Base-by-base conservation (phyloP, 140 eudicot species). In the Flaveria floridana region DNA sequence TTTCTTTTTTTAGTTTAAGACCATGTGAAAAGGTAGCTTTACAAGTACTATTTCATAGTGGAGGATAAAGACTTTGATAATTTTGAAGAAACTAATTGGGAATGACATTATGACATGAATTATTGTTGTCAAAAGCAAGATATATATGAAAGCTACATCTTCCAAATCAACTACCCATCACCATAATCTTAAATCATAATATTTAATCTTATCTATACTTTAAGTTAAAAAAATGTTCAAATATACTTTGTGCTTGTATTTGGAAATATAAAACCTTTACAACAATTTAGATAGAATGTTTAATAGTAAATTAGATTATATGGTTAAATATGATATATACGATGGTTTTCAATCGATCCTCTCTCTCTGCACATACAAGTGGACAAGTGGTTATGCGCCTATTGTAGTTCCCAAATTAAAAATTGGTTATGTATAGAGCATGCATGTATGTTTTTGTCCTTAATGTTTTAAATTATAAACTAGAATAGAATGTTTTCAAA, bases 11-110 rank as follows among this genome's bases (percentile, higher is more conserved):
- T 62, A 48, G 73, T 59, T 48, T 30, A 68, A 58, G 77, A 63
- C 80, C 84, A 80, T 75, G 84, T 80, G 80, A 75, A 75, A 74
- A 51, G 77, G 68, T 75, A 21, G 80, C 84, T 74, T 80, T 80
- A 75, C 84, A 68, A 80, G 84, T 80, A 80, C 77, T 42, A 68
- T 58, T 74, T 59, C 68, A 30, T 68, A 75, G 80, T 74, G 84
- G 80, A 41, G 76, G 72, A 16, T 63, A 71, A 71, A 78, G 65
- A 42, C 8, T 41, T 5, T 2, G 58, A 55, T 39, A 39, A 67
- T 26, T 65, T 28, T 78, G 82, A 50, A 71, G 82, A 71, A 78
- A 71, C 77, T 63, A 79, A 64, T 78, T 39, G 69, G 78, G 39
- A 52, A 41, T 78, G 78, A 39, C 51, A 79, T 79, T 52, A 79